Percentiles rank a stretch among this genome's conserved stretches.
These are phyloP conservation scores for Kurtzmaniella cleridarum DNA, from an alignment of 805 yeast genomes.

Conservation along the genomic window DNA sequence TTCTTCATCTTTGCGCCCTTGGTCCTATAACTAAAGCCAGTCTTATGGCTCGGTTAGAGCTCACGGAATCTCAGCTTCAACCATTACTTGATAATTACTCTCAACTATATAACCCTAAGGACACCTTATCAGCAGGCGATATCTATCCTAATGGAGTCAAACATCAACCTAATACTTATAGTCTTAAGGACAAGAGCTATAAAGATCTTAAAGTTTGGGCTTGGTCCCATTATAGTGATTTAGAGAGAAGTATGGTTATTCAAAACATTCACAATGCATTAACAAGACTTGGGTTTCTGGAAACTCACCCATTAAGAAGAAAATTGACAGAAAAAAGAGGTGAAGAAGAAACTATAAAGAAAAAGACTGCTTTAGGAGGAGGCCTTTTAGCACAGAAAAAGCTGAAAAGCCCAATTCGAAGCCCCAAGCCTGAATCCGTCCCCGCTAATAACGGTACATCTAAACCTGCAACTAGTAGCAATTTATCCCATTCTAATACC, in stretches of 20 bases:
- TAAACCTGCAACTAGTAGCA: no score
- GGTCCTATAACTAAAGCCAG: constrained; percentile 38
- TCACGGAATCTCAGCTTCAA: constrained; percentile 9
- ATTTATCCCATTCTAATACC: no score
- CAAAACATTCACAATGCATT: constrained; percentile 33
- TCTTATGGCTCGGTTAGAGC: constrained; percentile 16
- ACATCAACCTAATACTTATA: constrained; percentile 7
- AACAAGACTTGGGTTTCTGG: constrained; percentile 37
- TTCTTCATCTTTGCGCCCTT: constrained; percentile 42
- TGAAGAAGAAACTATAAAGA: constrained; percentile 2
- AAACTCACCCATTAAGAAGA: constrained; percentile 37
- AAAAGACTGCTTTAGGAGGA: constrained; percentile 14
- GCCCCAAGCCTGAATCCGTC: no score
- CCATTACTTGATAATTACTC: constrained; percentile 20
- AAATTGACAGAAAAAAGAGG: constrained; percentile 16
- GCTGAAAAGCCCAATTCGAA: no score
- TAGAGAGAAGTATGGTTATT: constrained; percentile 26
- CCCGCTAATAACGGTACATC: no score
- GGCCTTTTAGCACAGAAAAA: constrained; percentile 10
- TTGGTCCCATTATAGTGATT: constrained; percentile 26
- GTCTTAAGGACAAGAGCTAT: constrained; percentile 37
- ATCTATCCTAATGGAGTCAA: constrained; percentile 14
- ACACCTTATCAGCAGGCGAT: constrained; percentile 28
- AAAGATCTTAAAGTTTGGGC: constrained; percentile 35
- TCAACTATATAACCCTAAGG: constrained; percentile 26